Evolutionary conservation across 306 rosid species (phyloP), one percentile per base, ranked within the genome.

Genomic region (Medicago ruthenica): DNA sequence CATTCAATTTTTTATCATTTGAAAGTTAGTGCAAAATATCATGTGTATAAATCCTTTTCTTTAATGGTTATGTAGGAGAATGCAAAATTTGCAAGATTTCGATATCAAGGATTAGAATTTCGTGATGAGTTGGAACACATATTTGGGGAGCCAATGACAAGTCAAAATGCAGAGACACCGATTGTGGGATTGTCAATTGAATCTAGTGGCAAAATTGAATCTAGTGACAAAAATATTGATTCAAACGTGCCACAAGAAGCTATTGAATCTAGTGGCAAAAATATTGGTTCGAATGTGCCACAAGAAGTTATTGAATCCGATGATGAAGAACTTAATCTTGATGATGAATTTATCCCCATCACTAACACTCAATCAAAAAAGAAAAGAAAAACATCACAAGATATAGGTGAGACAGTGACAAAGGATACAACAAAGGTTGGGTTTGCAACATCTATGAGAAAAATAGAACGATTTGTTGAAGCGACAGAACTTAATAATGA

Each of bases 51-150:
- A 58, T 11, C 15, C 4, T 21, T 60, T n/a, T 62, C 31, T 62
- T 31, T 34, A 20, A 62, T 8, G 45, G 45, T 36, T 34, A 34
- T 62, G 20, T 17, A 62, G 68, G 68, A 62, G 10, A 62, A 62
- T 60, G 41, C 41, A 24, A 27, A 31, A 60, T 60, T 12, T 60
- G 41, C 41, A 8, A 60, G 31, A 60, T 60, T 60, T 60, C 66
- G 37, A 60, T 60, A 60, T 27, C 12, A 24, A 24, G 66, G 66
- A 60, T 27, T 62, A 37, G 45, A 62, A n/a, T 62, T 62, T 31
- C 21, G 44, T 62, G 45, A 34, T 1, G 45, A 62, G 40, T 62
- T 62, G 44, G 68, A 62, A 34, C 27, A 34, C 13, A 62, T 62
- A 62, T 62, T 62, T 62, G 68, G 68, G 45, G 68, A 62, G 11